Conservation (phyloP, 1,284 basidiomycete species). For the Ceraceosorus guamensis region DNA sequence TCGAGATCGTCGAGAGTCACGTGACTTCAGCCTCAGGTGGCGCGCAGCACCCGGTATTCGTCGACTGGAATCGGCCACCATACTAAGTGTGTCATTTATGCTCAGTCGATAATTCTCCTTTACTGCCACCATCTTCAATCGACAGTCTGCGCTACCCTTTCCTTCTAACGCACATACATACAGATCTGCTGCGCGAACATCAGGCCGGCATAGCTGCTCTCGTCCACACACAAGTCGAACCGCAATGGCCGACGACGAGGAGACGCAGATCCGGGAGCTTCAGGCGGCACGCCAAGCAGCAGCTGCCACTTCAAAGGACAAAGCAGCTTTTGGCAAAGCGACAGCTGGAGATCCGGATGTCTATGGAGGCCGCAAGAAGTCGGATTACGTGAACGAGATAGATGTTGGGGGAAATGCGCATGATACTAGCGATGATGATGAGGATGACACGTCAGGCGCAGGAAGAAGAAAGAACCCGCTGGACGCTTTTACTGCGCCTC, state of each 20-base stretch:
- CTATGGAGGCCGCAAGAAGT: constrained; percentile 26
- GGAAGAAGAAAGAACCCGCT: constrained; percentile 30
- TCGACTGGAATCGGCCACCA: no score
- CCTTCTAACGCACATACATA: no score
- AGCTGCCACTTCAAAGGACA: constrained; percentile 12
- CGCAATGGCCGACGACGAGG: constrained; percentile 13
- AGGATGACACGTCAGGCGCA: constrained; percentile 3
- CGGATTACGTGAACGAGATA: constrained; percentile 33
- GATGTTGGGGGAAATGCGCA: constrained; percentile 9
- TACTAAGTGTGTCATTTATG: no score
- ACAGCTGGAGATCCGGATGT: constrained; percentile 27
- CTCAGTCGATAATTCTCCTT: no score
- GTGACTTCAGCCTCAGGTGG: no score
- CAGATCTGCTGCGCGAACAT: no score
- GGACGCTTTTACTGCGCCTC: constrained; percentile 64
- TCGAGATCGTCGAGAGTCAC: no score
- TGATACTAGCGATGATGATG: constrained; percentile 19
- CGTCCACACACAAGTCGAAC: no score
- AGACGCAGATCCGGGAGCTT: constrained; percentile 25
- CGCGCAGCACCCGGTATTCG: no score
- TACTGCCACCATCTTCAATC: no score
- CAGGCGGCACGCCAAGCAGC: constrained; percentile 21
- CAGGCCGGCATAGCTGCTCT: no score
- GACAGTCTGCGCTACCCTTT: no score
- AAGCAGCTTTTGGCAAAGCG: constrained; percentile 22